A percentile compares a stretch with the other conserved stretches of the same genome.
Conservation (phyloP, 2,329 filamentous ascomycete species). For the Thermoascus crustaceus region DNA sequence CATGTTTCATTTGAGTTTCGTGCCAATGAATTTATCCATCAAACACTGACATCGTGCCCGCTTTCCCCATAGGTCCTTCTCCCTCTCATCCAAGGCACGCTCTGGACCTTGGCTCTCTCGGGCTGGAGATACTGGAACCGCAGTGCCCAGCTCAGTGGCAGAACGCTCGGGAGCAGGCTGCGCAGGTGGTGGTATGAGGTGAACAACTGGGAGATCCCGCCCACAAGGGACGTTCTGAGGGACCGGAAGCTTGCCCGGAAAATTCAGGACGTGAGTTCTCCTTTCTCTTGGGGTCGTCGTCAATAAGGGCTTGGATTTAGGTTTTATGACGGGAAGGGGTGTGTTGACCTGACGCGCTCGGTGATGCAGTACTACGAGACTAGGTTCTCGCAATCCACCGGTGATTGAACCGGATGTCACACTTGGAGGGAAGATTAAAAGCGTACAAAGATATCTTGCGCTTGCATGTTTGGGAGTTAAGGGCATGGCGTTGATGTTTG, state of each 20-base stretch:
- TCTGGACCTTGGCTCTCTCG: conserved; percentile 77
- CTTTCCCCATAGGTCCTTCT: conserved; percentile 60
- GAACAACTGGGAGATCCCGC: conserved; percentile 76
- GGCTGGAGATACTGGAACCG: conserved; percentile 91
- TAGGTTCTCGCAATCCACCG: conserved; percentile 6
- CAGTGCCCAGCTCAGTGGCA: conserved; percentile 66
- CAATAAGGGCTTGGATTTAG: neutral
- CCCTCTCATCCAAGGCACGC: conserved; percentile 74
- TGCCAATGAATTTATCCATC: neutral
- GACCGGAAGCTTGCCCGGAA: conserved; percentile 28
- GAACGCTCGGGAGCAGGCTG: conserved; percentile 64
- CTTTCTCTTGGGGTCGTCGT: neutral
- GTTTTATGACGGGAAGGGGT: neutral
- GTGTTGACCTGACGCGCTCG: neutral
- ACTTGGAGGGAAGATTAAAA: too few relatives aligned
- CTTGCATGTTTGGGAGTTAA: too few relatives aligned
- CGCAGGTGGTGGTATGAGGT: conserved; percentile 92
- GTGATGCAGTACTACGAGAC: conserved; percentile 7
- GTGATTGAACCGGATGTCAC: too few relatives aligned
- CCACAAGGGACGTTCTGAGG: conserved; percentile 13
- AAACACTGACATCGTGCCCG: conserved; percentile 1
- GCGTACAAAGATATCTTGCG: too few relatives aligned
- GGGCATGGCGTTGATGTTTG: too few relatives aligned
- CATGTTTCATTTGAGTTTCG: neutral
- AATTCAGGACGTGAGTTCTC: conserved; percentile 37